These are phyloP conservation scores for Alloteropsis semialata DNA, from an alignment of 176 grass and related monocot genomes.

Conservation along the genomic window DNA sequence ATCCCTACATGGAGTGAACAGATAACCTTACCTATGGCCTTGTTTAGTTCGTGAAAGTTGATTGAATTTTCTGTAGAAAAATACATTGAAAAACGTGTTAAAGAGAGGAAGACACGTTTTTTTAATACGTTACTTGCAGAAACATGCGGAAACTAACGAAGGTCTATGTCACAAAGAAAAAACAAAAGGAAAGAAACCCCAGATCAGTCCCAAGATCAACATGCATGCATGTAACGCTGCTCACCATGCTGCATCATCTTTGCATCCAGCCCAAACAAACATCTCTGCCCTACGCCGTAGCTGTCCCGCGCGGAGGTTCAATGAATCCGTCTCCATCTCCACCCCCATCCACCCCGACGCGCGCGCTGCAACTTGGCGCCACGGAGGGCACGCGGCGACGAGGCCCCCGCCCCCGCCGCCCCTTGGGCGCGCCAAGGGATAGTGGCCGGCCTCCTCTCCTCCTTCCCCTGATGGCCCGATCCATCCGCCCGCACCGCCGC, in stretches of 20 bases:
- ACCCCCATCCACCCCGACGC: neutral
- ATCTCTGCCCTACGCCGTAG: neutral
- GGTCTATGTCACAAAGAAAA: too few relatives aligned
- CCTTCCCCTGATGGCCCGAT: neutral
- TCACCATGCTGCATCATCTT: neutral
- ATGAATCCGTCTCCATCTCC: too few relatives aligned
- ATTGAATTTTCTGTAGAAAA: too few relatives aligned
- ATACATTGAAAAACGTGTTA: too few relatives aligned
- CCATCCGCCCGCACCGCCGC: neutral
- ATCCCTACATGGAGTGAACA: too few relatives aligned
- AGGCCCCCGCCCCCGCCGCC: neutral
- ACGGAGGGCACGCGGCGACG: neutral
- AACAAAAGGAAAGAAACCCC: neutral
- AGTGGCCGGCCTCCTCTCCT: neutral
- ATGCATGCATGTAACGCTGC: neutral
- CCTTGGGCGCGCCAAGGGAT: conserved; percentile 20
- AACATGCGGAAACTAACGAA: too few relatives aligned
- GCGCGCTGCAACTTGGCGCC: conserved; percentile 21
- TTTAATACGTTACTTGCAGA: too few relatives aligned
- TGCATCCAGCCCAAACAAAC: neutral
- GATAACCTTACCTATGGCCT: too few relatives aligned
- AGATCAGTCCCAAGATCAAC: neutral
- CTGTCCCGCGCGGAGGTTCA: conserved; percentile 32
- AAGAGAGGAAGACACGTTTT: too few relatives aligned
- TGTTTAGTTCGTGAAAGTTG: too few relatives aligned